Conservation (phyloP, 2,329 filamentous ascomycete genomes). For the Colletotrichum eleusines region DNA sequence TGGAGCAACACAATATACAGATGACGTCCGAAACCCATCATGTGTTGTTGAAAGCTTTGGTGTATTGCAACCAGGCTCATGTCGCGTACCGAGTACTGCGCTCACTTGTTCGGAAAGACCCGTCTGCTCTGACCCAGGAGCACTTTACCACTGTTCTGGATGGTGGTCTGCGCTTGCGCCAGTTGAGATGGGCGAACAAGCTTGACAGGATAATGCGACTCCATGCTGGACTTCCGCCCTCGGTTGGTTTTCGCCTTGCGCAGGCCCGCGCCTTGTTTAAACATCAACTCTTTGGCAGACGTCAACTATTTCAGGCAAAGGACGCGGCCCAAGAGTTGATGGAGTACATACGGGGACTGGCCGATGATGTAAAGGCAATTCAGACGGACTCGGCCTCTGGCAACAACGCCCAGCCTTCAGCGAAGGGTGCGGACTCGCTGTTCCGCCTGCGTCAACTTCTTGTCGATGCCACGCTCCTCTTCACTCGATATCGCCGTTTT, state of each 20-base stretch:
- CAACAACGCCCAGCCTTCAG: neutral
- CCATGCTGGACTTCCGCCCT: constrained; percentile 47
- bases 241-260: constrained; percentile 58
- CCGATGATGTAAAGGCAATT: constrained; percentile 31
- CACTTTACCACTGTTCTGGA: constrained; percentile 68
- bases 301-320: constrained; percentile 16
- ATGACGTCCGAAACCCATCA: constrained; percentile 65
- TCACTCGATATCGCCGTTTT: constrained; percentile 56
- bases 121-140: constrained; percentile 60
- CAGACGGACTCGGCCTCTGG: neutral
- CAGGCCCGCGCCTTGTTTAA: constrained; percentile 56
- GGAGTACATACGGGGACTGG: constrained; percentile 47
- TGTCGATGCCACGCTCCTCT: constrained; percentile 48
- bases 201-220: constrained; percentile 51
- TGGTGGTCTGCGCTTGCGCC: constrained; percentile 60
- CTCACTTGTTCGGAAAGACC: constrained; percentile 56
- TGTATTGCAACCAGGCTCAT: constrained; percentile 61
- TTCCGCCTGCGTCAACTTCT: constrained; percentile 24
- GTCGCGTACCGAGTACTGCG: constrained; percentile 63
- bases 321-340: constrained; percentile 46
- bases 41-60: constrained; percentile 62
- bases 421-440: constrained; percentile 18
- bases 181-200: constrained; percentile 56
- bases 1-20: constrained; percentile 60
- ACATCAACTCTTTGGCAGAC: constrained; percentile 39